Conservation (phyloP, 2,329 filamentous ascomycete species). For the Pseudomassariella vexata region DNA sequence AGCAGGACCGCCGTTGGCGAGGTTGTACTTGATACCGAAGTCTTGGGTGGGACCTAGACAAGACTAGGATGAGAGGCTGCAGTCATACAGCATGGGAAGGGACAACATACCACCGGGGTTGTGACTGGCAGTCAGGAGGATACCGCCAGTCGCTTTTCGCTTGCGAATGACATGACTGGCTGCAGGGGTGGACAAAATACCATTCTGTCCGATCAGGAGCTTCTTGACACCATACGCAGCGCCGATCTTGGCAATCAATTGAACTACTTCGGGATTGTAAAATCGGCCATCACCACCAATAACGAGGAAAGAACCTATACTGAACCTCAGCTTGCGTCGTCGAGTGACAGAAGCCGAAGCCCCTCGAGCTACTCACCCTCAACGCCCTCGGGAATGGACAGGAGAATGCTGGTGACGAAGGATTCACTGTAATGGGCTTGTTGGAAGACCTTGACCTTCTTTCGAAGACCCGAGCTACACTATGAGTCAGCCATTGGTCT, state of each 20-base stretch:
- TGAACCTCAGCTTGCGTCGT: not conserved
- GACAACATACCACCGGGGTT: constrained; percentile 92
- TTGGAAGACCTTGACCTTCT: constrained; percentile 98
- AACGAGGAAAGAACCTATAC: constrained; percentile 70
- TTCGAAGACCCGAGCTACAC: constrained; percentile 86
- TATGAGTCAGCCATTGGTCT: constrained; percentile 11
- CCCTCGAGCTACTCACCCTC: constrained; percentile 50
- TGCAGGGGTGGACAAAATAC: constrained; percentile 93
- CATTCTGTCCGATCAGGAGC: constrained; percentile 90
- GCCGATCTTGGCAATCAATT: constrained; percentile 95
- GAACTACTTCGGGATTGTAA: constrained; percentile 95
- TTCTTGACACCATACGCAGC: constrained; percentile 98
- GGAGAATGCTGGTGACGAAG: constrained; percentile 88
- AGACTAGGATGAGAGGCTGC: no score
- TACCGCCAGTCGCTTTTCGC: constrained; percentile 91
- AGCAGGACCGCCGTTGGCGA: constrained; percentile 90
- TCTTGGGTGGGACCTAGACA: constrained; percentile 77
- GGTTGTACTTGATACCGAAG: constrained; percentile 99
- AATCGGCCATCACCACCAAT: constrained; percentile 96
- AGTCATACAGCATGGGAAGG: no score
- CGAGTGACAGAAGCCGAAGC: no score
- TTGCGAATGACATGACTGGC: constrained; percentile 95
- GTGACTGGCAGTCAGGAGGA: constrained; percentile 93
- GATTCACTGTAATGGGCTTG: constrained; percentile 92
- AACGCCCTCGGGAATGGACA: constrained; percentile 92